phyloP scores from a whole-genome alignment of 148 eudicot species.

The Nepenthes gracilis region DNA sequence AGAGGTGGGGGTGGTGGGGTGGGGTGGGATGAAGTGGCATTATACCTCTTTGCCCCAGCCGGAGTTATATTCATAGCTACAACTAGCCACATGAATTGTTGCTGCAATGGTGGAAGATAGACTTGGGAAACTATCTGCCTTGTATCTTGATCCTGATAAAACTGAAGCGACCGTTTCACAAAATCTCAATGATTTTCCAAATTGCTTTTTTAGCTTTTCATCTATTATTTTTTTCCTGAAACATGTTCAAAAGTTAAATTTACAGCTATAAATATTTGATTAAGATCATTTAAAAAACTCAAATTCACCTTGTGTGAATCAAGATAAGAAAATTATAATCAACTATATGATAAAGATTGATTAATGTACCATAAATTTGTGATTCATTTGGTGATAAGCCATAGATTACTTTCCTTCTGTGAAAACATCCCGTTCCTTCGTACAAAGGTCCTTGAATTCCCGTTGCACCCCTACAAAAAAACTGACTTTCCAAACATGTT shows the following conservation, averaged over 20 bases:
- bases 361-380: constrained; percentile 7
- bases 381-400: constrained; percentile 18
- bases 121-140: neutral
- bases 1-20: no score
- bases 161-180: constrained; percentile 12
- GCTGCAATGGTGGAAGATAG: constrained; percentile 9
- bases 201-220: constrained; percentile 7
- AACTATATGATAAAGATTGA: no score
- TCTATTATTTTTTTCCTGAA: neutral
- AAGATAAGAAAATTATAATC: no score
- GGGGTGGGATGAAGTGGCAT: no score
- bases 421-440: constrained; percentile 28
- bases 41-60: constrained; percentile 20
- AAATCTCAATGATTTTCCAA: constrained; percentile 16
- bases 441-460: constrained; percentile 28
- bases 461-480: constrained; percentile 4
- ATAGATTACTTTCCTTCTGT: constrained; percentile 24
- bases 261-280: no score
- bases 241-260: no score
- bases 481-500: constrained; percentile 7
- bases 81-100: constrained; percentile 11
- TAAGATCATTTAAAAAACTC: no score
- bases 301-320: no score
- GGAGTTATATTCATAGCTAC: constrained; percentile 20
- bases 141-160: constrained; percentile 2